Conservation (phyloP, 2,329 filamentous ascomycete species). For the Zymoseptoria crescenta region DNA sequence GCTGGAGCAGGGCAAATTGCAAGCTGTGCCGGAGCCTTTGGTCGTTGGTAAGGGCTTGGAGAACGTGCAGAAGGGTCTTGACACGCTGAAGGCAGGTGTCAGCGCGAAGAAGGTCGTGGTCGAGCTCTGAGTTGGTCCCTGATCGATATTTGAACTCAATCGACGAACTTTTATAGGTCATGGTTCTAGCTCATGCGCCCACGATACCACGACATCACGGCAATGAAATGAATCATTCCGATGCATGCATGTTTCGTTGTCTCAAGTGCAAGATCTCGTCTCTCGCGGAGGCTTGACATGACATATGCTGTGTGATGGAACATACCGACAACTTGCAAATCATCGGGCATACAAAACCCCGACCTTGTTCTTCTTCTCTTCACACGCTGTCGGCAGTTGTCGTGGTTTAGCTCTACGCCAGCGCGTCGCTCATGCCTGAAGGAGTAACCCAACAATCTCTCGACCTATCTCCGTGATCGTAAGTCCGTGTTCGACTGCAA, state of each 20-base stretch:
- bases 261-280: neutral
- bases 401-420: neutral
- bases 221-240: neutral
- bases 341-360: neutral
- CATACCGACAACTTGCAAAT: neutral
- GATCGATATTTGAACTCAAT: neutral
- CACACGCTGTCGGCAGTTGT: neutral
- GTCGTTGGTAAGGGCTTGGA: conserved; percentile 34
- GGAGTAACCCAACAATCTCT: neutral
- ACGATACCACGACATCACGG: neutral
- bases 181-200: neutral
- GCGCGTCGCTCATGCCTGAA: neutral
- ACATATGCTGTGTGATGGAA: neutral
- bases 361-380: neutral
- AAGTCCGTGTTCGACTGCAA: neutral
- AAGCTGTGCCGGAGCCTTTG: conserved; percentile 29
- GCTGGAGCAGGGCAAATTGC: conserved; percentile 28
- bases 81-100: conserved; percentile 27
- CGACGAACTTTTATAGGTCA: neutral
- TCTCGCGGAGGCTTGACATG: too few relatives aligned
- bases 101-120: conserved; percentile 30
- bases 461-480: neutral
- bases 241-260: neutral
- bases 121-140: conserved; percentile 13
- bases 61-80: conserved; percentile 25